phyloP scores from a whole-genome alignment of 139 green algal genomes.

The Chlorella sp. region DNA sequence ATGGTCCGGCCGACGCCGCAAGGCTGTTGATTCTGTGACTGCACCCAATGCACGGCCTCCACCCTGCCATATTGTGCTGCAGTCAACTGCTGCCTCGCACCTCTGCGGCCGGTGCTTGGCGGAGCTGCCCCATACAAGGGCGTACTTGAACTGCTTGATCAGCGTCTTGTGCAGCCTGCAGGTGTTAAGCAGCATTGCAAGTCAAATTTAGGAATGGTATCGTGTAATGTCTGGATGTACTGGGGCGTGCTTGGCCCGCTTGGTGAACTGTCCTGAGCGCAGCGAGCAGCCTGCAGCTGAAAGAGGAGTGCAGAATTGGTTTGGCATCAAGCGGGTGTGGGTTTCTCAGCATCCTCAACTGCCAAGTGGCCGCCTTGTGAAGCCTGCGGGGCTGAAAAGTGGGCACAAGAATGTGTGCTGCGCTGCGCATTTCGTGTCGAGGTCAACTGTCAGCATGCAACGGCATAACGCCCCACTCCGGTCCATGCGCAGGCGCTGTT shows the following conservation, averaged over 20 bases:
- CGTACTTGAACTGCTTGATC: constrained; percentile 97
- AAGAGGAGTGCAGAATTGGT: not conserved
- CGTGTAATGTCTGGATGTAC: no score
- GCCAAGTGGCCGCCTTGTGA: not conserved
- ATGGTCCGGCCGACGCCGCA: not conserved
- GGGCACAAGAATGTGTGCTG: no score
- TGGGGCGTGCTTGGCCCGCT: no score
- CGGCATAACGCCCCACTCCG: not conserved
- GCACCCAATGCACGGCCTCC: not conserved
- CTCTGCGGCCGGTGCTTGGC: constrained; percentile 94
- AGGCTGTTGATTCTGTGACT: no score
- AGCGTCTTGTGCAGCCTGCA: constrained; percentile 74
- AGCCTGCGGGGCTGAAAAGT: no score
- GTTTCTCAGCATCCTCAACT: not conserved
- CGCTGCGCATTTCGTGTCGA: no score
- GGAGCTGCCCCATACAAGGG: constrained; percentile 88
- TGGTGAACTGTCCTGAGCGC: no score
- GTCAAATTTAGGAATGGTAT: no score
- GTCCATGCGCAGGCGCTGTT: not conserved
- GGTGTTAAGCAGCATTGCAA: not conserved
- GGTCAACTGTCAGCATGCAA: not conserved
- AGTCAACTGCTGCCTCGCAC: constrained; percentile 54
- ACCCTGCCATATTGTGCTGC: not conserved
- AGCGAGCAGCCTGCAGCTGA: no score
- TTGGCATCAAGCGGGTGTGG: not conserved